Conservation (phyloP, 1,284 basidiomycete genomes). For the Naganishia sp. region DNA sequence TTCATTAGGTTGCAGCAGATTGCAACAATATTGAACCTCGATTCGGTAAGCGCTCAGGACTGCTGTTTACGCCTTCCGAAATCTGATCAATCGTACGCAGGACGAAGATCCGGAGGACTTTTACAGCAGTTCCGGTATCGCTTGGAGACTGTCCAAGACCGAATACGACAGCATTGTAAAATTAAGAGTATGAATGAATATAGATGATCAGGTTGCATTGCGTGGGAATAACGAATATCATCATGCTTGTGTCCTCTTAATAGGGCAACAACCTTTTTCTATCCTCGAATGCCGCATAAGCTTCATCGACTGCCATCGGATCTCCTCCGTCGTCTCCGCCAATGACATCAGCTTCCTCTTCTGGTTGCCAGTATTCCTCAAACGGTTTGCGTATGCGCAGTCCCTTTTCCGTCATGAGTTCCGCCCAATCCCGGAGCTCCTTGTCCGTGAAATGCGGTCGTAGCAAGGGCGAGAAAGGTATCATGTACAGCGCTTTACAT, state of each 20-base stretch:
- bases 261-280: slow-evolving; percentile 30
- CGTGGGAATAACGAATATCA: slow-evolving; percentile 60
- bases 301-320: slow-evolving; percentile 29
- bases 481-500: slow-evolving; percentile 70
- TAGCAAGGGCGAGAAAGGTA: slow-evolving; percentile 72
- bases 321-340: slow-evolving; percentile 28
- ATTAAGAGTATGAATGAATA: slow-evolving; percentile 3
- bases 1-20: slow-evolving; percentile 91
- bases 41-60: slow-evolving; percentile 62
- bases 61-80: not conserved
- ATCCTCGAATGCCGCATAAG: slow-evolving; percentile 25
- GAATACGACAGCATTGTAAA: slow-evolving; percentile 72
- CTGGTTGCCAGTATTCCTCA: slow-evolving; percentile 59
- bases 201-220: too few relatives aligned
- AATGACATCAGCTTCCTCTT: not conserved
- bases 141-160: slow-evolving; percentile 76
- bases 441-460: slow-evolving; percentile 65
- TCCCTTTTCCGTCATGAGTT: slow-evolving; percentile 79
- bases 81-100: slow-evolving; percentile 51
- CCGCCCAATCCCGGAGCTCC: slow-evolving; percentile 70
- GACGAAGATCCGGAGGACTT: slow-evolving; percentile 91
- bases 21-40: slow-evolving; percentile 85
- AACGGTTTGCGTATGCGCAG: slow-evolving; percentile 69
- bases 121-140: slow-evolving; percentile 86
- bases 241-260: not conserved